These are phyloP conservation scores for Euphrasia arctica DNA, from an alignment of 305 asterid genomes.

Conservation along the genomic window DNA sequence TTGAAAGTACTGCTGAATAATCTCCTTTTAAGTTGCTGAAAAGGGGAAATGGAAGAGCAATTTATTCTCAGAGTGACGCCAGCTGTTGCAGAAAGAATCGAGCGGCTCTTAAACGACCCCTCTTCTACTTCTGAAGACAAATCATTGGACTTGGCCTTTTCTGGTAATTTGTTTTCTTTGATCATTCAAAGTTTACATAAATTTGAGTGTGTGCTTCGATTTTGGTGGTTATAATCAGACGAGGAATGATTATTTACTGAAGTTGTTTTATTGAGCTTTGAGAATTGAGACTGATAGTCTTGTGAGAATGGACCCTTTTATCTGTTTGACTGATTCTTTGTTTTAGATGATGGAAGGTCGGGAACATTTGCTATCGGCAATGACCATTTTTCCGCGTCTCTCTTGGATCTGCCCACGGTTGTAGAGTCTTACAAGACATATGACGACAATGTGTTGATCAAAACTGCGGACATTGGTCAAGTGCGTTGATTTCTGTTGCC, in stretches of 20 bases:
- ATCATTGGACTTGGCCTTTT: constrained; percentile 67
- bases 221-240: not conserved
- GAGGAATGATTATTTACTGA: too few species aligned
- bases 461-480: constrained; percentile 95
- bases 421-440: constrained; percentile 95
- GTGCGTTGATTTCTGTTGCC: constrained; percentile 37
- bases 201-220: constrained; percentile 5
- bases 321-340: constrained; percentile 1
- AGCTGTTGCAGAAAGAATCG: constrained; percentile 86
- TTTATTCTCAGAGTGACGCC: constrained; percentile 86
- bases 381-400: constrained; percentile 81
- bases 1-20: not conserved
- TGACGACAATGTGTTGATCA: constrained; percentile 80
- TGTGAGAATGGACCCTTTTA: too few species aligned
- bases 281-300: too few species aligned
- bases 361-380: constrained; percentile 69
- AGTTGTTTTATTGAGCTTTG: too few species aligned
- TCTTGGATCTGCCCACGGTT: constrained; percentile 88
- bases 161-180: constrained; percentile 39
- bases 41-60: constrained; percentile 79
- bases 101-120: constrained; percentile 62
- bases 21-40: too few species aligned
- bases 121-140: constrained; percentile 76
- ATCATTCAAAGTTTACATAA: not conserved
- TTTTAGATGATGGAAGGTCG: constrained; percentile 77